phyloP scores from a whole-genome alignment of 352 stramenopile species.

The Paralagenidium karlingii region DNA sequence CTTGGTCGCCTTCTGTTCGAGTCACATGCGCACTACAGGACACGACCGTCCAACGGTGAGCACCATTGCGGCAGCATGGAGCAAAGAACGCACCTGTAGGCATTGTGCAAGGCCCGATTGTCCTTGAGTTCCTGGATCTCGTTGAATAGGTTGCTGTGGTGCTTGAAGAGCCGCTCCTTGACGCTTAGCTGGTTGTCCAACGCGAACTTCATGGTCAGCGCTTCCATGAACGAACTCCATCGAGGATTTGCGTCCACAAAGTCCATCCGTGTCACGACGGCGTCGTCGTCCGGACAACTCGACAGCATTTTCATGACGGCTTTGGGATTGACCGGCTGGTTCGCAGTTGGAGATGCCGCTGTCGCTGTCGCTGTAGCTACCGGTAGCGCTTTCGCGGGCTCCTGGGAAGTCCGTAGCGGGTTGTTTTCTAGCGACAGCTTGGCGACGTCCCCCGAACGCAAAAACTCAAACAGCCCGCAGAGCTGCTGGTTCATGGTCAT shows the following conservation, averaged over 20 bases:
- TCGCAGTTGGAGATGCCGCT: no score
- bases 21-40: no score
- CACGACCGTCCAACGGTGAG: no score
- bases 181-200: conserved; percentile 42
- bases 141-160: conserved; percentile 25
- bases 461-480: conserved; percentile 64
- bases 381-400: no score
- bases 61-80: no score
- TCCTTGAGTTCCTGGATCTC: conserved; percentile 40
- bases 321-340: no score
- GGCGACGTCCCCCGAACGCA: conserved; percentile 33
- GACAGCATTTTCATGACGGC: no score
- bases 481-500: conserved; percentile 41
- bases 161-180: conserved; percentile 46
- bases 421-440: conserved; percentile 35
- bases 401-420: no score
- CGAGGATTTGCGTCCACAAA: conserved; percentile 19
- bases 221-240: conserved; percentile 50
- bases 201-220: conserved; percentile 53
- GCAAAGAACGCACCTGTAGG: conserved; percentile 28
- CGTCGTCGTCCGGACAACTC: not conserved
- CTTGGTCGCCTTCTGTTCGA: no score
- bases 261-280: conserved; percentile 16
- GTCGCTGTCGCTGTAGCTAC: no score
- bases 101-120: conserved; percentile 45